Percentiles rank a stretch among this genome's conserved stretches.
Evolutionary conservation across 2,329 filamentous ascomycete species (phyloP).

Genomic region (Alternaria longipes): DNA sequence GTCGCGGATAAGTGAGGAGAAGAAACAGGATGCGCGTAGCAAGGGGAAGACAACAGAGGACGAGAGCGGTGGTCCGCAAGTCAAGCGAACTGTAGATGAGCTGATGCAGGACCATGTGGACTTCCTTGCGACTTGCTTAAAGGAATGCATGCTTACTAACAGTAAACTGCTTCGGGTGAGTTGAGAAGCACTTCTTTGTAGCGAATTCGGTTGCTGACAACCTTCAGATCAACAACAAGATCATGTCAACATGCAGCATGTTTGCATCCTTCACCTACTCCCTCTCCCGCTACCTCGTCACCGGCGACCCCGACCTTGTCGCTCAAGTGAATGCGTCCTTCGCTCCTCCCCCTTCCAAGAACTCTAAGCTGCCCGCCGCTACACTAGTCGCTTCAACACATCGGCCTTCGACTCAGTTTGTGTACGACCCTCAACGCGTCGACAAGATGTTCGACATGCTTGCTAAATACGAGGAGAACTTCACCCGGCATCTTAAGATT

Average conservation of each 20-base stretch:
- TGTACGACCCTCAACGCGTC: conserved; percentile 68
- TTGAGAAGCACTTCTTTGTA: conserved; percentile 2
- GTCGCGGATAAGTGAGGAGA: conserved; percentile 74
- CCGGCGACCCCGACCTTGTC: conserved; percentile 80
- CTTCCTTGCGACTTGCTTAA: conserved; percentile 95
- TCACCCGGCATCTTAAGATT: conserved; percentile 90
- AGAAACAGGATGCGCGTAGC: conserved; percentile 61
- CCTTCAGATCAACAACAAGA: conserved; percentile 88
- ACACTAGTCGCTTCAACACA: conserved; percentile 23
- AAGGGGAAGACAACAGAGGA: conserved; percentile 42
- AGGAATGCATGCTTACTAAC: conserved; percentile 99
- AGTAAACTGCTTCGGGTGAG: conserved; percentile 88
- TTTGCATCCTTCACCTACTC: conserved; percentile 91
- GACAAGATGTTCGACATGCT: conserved; percentile 86
- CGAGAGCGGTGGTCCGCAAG: conserved; percentile 52
- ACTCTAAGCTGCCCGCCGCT: conserved; percentile 21
- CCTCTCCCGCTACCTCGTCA: conserved; percentile 83
- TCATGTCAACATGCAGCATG: conserved; percentile 94
- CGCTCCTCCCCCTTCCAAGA: conserved; percentile 35
- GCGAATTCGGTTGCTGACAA: conserved; percentile 10
- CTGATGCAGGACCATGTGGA: conserved; percentile 99
- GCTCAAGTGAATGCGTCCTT: conserved; percentile 65
- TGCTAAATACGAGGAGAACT: conserved; percentile 91
- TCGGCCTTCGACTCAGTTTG: conserved; percentile 47
- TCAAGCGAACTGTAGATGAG: conserved; percentile 89